Conservation (phyloP, 2,329 filamentous ascomycete species). For the Neofusicoccum laricinum region DNA sequence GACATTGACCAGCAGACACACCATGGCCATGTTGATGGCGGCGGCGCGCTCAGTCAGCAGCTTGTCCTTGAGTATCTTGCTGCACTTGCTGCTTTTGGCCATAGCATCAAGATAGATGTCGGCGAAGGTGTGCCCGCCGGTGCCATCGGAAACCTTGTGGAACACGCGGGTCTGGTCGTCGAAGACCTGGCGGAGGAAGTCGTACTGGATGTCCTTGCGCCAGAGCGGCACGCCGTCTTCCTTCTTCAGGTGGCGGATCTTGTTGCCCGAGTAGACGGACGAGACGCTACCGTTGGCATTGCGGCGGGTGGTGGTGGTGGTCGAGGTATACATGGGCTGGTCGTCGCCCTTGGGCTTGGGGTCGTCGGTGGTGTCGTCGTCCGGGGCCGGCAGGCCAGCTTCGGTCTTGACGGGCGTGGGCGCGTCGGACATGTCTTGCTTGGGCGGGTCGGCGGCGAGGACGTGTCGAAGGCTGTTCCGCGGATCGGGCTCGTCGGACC, state of each 20-base stretch:
- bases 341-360: conserved; percentile 28
- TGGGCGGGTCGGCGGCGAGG: conserved; percentile 31
- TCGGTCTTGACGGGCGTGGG: conserved; percentile 23
- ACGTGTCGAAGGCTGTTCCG: conserved; percentile 40
- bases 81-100: conserved; percentile 97
- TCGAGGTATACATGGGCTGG: conserved; percentile 45
- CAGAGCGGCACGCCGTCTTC: conserved; percentile 84
- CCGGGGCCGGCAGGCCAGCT: conserved; percentile 28
- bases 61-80: conserved; percentile 97
- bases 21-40: conserved; percentile 98
- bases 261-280: conserved; percentile 67
- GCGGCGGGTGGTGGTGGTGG: conserved; percentile 53
- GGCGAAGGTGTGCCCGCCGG: conserved; percentile 74
- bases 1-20: conserved; percentile 94
- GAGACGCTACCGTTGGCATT: conserved; percentile 65
- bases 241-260: conserved; percentile 83
- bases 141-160: conserved; percentile 84
- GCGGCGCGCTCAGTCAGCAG: conserved; percentile 86
- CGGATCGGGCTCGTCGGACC: conserved; percentile 28
- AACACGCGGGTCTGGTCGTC: conserved; percentile 75
- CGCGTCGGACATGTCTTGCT: conserved; percentile 26
- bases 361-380: conserved; percentile 30
- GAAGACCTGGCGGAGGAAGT: conserved; percentile 78
- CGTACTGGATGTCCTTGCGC: conserved; percentile 84
- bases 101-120: conserved; percentile 98